phyloP scores from a whole-genome alignment of 495 filamentous ascomycete genomes.

The Aspergillus funiculosus region DNA sequence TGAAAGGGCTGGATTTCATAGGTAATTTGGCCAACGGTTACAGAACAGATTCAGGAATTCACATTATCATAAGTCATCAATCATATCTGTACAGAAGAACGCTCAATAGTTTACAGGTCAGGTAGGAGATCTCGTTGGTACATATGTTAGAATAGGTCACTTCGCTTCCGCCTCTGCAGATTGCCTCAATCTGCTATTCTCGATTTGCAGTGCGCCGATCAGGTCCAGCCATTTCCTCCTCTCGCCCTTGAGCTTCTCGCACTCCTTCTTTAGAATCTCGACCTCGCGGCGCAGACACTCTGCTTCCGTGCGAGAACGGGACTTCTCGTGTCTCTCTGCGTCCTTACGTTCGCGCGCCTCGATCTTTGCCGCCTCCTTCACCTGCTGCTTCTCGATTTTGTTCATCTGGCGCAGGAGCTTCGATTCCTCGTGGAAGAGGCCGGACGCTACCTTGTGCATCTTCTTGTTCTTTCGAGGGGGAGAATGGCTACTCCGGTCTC shows the following conservation, averaged over 20 bases:
- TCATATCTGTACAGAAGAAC: background rate
- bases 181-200: constrained; percentile 42
- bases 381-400: constrained; percentile 22
- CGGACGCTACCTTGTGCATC: constrained; percentile 27
- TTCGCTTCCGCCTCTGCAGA: background rate
- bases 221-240: constrained; percentile 56
- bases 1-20: no score
- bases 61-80: no score
- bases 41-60: no score
- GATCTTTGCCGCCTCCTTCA: constrained; percentile 40
- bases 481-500: background rate
- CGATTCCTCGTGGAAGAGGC: constrained; percentile 31
- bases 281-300: constrained; percentile 53
- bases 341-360: constrained; percentile 47
- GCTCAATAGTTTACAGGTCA: no score
- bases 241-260: constrained; percentile 53
- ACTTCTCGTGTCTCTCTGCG: constrained; percentile 56
- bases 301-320: constrained; percentile 34
- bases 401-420: constrained; percentile 22
- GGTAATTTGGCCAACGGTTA: no score
- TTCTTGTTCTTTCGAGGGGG: background rate
- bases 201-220: constrained; percentile 58
- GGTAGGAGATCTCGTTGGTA: no score
- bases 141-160: background rate
- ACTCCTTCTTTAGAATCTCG: constrained; percentile 47